Percentiles rank a stretch among this genome's conserved stretches.
These are phyloP conservation scores for Wickerhamiella galacta DNA, from an alignment of 805 yeast genomes.

Conservation along the genomic window DNA sequence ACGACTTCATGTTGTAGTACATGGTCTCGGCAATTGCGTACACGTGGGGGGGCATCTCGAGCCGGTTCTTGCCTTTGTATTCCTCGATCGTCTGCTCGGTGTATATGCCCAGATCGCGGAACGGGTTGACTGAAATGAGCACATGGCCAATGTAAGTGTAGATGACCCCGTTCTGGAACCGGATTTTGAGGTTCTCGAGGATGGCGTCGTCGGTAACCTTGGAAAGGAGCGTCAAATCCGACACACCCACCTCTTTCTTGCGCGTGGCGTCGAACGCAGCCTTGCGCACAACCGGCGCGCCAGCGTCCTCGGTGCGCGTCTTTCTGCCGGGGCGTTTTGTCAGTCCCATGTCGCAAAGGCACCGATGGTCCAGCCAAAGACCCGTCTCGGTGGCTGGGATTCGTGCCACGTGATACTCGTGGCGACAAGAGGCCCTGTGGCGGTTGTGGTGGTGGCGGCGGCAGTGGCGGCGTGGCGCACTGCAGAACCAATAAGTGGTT, in stretches of 20 bases:
- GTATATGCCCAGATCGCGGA: conserved; percentile 89
- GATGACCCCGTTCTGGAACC: conserved; percentile 79
- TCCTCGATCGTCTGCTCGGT: conserved; percentile 58
- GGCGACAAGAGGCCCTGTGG: no score
- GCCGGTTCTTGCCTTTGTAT: conserved; percentile 80
- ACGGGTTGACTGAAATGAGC: conserved; percentile 89
- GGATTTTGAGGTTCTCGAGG: conserved; percentile 73
- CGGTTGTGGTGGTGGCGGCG: no score
- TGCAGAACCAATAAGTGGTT: no score
- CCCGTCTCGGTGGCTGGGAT: no score
- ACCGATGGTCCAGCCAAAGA: no score
- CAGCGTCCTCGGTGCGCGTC: conserved; percentile 39
- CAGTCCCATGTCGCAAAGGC: no score
- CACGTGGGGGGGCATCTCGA: conserved; percentile 97
- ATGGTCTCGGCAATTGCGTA: conserved; percentile 94
- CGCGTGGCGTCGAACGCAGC: conserved; percentile 79
- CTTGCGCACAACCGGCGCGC: conserved; percentile 50
- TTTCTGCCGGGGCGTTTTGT: conserved; percentile 55
- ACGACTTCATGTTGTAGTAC: conserved; percentile 89
- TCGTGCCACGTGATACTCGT: no score
- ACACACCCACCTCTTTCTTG: conserved; percentile 96
- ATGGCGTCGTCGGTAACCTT: conserved; percentile 84
- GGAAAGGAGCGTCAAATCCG: conserved; percentile 78
- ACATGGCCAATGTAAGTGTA: conserved; percentile 92
- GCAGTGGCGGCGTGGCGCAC: no score